Evolutionary conservation across 768 basidiomycete genomes (phyloP).

Genomic region (Royoungia palumana): DNA sequence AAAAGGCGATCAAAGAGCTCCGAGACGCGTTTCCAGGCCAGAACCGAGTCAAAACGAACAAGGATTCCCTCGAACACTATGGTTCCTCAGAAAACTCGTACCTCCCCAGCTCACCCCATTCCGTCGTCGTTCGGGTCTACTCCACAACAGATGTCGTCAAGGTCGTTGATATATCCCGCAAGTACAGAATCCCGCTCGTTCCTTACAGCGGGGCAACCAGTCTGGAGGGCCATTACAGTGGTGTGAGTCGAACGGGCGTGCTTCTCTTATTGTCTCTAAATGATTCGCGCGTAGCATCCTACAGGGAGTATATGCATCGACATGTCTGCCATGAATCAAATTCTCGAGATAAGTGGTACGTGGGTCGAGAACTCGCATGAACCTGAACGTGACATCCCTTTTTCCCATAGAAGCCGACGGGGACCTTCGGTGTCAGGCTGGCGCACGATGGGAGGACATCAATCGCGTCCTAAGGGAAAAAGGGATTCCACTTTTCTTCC

Average conservation of each 20-base stretch:
- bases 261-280: slow-evolving; percentile 2
- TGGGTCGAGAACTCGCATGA: slow-evolving; percentile 12
- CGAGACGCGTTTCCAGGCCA: slow-evolving; percentile 42
- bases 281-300: slow-evolving; percentile 28
- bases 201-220: slow-evolving; percentile 85
- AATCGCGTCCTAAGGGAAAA: slow-evolving; percentile 64
- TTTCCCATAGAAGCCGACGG: slow-evolving; percentile 55
- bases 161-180: slow-evolving; percentile 71
- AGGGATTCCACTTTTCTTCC: slow-evolving; percentile 82
- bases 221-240: slow-evolving; percentile 83
- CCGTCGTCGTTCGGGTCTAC: slow-evolving; percentile 53
- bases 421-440: slow-evolving; percentile 75
- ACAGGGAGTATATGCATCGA: slow-evolving; percentile 66
- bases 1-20: slow-evolving; percentile 53
- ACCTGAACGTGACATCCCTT: neutral
- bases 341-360: slow-evolving; percentile 54
- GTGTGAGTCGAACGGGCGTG: slow-evolving; percentile 40
- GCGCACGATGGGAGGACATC: slow-evolving; percentile 75
- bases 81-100: slow-evolving; percentile 72
- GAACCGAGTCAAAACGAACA: slow-evolving; percentile 49
- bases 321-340: slow-evolving; percentile 62
- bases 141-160: slow-evolving; percentile 81
- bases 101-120: slow-evolving; percentile 55
- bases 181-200: slow-evolving; percentile 71
- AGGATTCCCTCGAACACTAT: slow-evolving; percentile 47